phyloP scores from a whole-genome alignment of 306 rosid genomes.

The Cucumis hystrix region DNA sequence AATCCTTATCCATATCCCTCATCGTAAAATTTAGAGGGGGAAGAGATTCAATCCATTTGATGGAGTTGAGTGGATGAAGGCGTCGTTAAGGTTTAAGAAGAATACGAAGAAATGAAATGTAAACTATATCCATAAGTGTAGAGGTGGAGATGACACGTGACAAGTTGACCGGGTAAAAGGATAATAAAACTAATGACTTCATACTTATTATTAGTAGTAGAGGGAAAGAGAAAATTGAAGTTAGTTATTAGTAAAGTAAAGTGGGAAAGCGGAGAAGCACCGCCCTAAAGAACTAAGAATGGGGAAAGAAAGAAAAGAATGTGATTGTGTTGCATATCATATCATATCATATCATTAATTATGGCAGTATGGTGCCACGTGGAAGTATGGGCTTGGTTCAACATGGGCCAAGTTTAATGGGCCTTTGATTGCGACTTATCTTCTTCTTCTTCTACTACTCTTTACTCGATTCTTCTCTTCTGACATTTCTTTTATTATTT shows the following conservation, averaged over 20 bases:
- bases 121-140: neutral
- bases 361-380: neutral
- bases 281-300: neutral
- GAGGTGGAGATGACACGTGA: slow-evolving; percentile 2
- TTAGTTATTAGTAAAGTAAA: neutral
- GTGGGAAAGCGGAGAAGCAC: neutral
- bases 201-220: no score
- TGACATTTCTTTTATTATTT: neutral
- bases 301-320: neutral
- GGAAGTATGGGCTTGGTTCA: neutral
- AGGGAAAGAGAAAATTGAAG: no score
- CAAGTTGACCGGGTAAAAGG: slow-evolving; percentile 2
- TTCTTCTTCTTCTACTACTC: neutral
- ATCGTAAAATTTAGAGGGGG: neutral
- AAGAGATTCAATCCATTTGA: neutral
- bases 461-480: slow-evolving; percentile 1
- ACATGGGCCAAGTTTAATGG: neutral
- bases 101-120: neutral
- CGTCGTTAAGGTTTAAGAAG: neutral
- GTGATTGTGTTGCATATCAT: neutral
- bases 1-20: slow-evolving; percentile 39
- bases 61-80: neutral
- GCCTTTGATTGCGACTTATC: neutral
- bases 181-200: neutral
- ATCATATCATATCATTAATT: neutral